Percentiles rank a stretch among this genome's conserved stretches.
phyloP scores from a whole-genome alignment of 805 yeast genomes.

The Candida maesae region DNA sequence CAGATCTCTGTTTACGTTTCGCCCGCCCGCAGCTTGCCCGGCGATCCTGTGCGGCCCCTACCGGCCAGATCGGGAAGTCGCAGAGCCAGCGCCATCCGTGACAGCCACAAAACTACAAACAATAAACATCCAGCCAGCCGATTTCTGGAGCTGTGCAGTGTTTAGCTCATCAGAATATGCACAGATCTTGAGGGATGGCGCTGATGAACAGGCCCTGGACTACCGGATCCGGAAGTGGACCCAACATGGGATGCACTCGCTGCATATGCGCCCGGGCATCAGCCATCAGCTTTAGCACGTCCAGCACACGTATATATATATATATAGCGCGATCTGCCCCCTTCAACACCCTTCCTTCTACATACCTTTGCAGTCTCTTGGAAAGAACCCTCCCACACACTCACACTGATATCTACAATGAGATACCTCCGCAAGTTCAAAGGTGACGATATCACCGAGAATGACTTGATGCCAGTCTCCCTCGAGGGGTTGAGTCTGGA shows the following conservation, averaged over 20 bases:
- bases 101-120: neutral
- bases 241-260: too few relatives aligned
- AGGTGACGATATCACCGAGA: slow-evolving; percentile 20
- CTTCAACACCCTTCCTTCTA: neutral
- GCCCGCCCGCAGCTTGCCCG: too few relatives aligned
- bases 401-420: too few relatives aligned
- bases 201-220: neutral
- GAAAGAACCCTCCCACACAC: too few relatives aligned
- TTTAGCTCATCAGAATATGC: neutral
- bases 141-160: too few relatives aligned
- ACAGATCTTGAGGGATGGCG: neutral
- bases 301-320: too few relatives aligned
- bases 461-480: slow-evolving; percentile 10
- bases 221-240: neutral
- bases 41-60: neutral
- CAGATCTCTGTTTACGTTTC: too few relatives aligned
- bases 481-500: slow-evolving; percentile 6
- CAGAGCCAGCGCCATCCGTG: neutral
- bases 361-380: neutral
- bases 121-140: neutral
- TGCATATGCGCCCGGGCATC: too few relatives aligned
- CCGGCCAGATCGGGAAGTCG: neutral
- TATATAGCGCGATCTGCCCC: too few relatives aligned
- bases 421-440: slow-evolving; percentile 21
- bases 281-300: too few relatives aligned